Evolutionary conservation across 2,329 filamentous ascomycete species (phyloP), one percentile per base, ranked within the genome.

Genomic region (Tolypocladium amazonense): DNA sequence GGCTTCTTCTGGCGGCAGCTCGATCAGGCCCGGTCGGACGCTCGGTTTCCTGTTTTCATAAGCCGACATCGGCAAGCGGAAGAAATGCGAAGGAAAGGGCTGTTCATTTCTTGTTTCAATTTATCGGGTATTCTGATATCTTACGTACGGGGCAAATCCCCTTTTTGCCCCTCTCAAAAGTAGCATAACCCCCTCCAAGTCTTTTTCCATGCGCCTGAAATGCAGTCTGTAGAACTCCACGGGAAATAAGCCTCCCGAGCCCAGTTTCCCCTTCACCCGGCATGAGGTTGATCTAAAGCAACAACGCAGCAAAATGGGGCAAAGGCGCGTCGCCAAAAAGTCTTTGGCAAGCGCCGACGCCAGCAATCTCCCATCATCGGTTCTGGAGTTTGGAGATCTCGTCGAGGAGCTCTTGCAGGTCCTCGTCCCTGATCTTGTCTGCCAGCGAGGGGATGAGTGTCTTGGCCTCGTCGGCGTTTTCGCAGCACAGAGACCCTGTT

Each of bases 401-500:
- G 70, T 96, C 88, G 60, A 99, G 81, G 60, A 97, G 79, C 63
- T 92, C 88, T 74, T 96, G 88, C 64, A 99, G 77, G 66, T 96
- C 90, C 41, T 91, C 89, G 71, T 97, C 93, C 62, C 83, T 83
- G 69, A 97, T 95, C 77, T 99, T 99, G 74, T 92, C 87, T 67
- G 87, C 82, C 57, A 99, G 75, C 60, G 84, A 96, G 1, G 94
- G 95, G 63, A 99, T 96, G 61, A 99, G 81, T 11, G 91, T 96
- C 77, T 96, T 97, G 62, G 94, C 94, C 76, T 99, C 95, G 71
- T 99, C 94, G 61, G 91, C 88, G 53, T 87, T 88, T 68, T 96
- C 92, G 72, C 92, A 96, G 75, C 92, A 96, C 45, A 99, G 80
- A 38, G 90, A 96, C 39, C 92, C 92, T 95, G 69, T 14, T 15